Evolutionary conservation across 2,329 filamentous ascomycete species (phyloP), one percentile per base, ranked within the genome.

Genomic region (Leptoxyphium fumago): DNA sequence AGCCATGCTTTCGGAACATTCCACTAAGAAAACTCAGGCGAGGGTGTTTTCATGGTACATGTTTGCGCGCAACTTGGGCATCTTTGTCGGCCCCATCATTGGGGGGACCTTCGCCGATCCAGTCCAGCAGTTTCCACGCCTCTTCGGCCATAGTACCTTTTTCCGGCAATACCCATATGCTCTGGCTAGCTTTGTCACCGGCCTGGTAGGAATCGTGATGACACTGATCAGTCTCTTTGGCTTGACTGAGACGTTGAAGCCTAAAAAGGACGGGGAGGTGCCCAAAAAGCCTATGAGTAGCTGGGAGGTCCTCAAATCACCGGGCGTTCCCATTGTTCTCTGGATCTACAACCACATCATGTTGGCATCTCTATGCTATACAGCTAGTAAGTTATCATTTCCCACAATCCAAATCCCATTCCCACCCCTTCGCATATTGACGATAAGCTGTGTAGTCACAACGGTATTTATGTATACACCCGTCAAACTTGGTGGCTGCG

Each of bases 21-120:
- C 77, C 59, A 83, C 79, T 0, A 64, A 73, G 5, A 71, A 74
- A 48, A 87, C 79, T 0, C 83, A 88, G 61, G 83, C 84, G 0
- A 66, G 71, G 26, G 77, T 80, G 0, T 91, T 88, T 55, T 79
- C 79, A 55, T 82, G 77, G 68, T 88, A 88, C 56, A 81, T 82
- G 9, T 84, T 89, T 55, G 69, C 74, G 0, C 50, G 77, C 77
- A 89, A 89, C 50, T 17, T 88, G 8, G 84, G 84, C 3, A 77
- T 89, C 39, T 77, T 85, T 46, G 28, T 85, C 2, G 84, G 84
- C 0, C 82, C 83, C 2, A 54, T 84, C 8, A 55, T 86, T 15
- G 68, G 65, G 38, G 84, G 83, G 43, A 68, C 66, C 1, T 69
- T 91, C 1, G 78, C 82, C 10, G 72, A 82, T 29, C 84, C 84